Evolutionary conservation across 495 filamentous ascomycete species (phyloP).

Genomic region (Neurospora sp.): DNA sequence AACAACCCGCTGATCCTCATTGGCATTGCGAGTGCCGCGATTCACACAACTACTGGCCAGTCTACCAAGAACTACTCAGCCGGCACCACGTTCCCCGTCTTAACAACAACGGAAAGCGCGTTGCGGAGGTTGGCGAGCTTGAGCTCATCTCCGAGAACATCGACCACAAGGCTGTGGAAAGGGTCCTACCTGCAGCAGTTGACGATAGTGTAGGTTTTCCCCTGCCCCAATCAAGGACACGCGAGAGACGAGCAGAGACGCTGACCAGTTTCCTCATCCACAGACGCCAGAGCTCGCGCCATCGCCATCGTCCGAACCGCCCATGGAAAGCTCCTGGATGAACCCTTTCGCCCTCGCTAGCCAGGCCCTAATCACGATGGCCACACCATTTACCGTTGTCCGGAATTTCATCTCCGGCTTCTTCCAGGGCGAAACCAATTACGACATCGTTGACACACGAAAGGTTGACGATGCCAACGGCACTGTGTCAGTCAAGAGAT

Average conservation of each 20-base stretch:
- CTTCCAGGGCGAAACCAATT: background rate
- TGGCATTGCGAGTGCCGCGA: constrained; percentile 18
- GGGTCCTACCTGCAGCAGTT: background rate
- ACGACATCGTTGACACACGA: constrained; percentile 13
- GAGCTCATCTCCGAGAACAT: constrained; percentile 14
- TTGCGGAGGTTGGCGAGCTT: constrained; percentile 12
- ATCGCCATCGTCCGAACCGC: background rate
- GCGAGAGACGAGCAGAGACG: constrained; percentile 8
- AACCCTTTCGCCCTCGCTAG: background rate
- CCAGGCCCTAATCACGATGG: background rate
- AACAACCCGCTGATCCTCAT: constrained; percentile 10
- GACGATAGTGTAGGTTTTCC: background rate
- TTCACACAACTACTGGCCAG: background rate
- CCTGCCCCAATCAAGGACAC: background rate
- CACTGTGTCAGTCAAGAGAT: constrained; percentile 16
- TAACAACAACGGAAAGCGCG: constrained; percentile 16
- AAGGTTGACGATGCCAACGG: background rate
- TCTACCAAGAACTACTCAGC: constrained; percentile 3
- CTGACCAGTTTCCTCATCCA: constrained; percentile 1
- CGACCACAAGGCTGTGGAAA: background rate
- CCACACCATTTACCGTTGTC: background rate
- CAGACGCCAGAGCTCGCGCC: background rate
- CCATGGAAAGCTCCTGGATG: background rate
- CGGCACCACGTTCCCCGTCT: background rate
- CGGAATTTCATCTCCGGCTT: background rate